A percentile compares a stretch with the other conserved stretches of the same genome.
Conservation (phyloP, 2,329 filamentous ascomycete species). For the Leptographium procerum region DNA sequence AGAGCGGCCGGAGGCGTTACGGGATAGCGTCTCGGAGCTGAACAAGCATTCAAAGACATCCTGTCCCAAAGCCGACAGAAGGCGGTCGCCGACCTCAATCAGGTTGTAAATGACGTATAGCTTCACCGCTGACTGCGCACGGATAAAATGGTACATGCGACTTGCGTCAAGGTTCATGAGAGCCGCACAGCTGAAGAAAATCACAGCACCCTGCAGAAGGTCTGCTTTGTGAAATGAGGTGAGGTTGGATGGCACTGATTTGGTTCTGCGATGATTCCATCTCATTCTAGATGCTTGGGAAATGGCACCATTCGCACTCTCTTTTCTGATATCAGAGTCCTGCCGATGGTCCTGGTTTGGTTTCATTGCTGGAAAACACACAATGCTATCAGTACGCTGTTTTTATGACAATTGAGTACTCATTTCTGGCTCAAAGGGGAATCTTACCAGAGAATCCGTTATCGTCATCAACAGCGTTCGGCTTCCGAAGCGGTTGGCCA, state of each 20-base stretch:
- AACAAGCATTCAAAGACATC: constrained; percentile 95
- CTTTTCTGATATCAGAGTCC: background rate
- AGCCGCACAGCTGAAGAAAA: constrained; percentile 73
- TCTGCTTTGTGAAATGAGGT: constrained; percentile 91
- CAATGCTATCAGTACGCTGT: background rate
- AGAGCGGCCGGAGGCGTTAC: constrained; percentile 77
- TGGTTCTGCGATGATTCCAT: constrained; percentile 47
- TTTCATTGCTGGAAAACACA: background rate
- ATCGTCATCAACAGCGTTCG: background rate
- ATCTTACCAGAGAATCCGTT: background rate
- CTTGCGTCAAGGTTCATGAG: constrained; percentile 90
- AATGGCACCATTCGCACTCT: background rate
- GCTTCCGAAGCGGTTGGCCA: constrained; percentile 20
- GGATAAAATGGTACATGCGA: constrained; percentile 95
- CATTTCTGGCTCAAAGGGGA: background rate
- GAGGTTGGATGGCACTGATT: constrained; percentile 74
- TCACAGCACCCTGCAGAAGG: constrained; percentile 78
- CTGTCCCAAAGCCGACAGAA: constrained; percentile 84
- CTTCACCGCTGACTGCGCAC: constrained; percentile 93
- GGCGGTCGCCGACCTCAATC: constrained; percentile 79
- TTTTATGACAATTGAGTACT: background rate
- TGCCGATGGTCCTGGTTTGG: background rate
- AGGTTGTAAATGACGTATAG: constrained; percentile 99
- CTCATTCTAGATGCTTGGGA: background rate
- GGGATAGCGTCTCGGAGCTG: constrained; percentile 81